Percentiles rank a stretch among this genome's conserved stretches.
Conservation (phyloP, 2,329 filamentous ascomycete species). For the Volutella citrinella region DNA sequence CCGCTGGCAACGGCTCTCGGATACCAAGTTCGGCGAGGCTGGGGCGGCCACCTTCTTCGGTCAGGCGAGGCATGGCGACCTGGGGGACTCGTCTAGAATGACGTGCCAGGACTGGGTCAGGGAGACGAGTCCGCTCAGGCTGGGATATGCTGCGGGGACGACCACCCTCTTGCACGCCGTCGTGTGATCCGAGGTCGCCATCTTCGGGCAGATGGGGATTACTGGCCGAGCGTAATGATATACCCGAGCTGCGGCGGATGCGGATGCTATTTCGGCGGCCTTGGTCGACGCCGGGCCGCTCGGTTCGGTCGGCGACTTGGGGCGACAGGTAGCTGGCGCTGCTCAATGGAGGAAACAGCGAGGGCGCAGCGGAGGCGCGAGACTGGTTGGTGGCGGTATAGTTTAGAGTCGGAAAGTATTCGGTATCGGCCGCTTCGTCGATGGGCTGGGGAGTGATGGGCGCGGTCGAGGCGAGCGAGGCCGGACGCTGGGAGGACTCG, state of each 20-base stretch:
- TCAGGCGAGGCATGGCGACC: slow-evolving; percentile 35
- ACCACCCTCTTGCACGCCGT: too few species aligned
- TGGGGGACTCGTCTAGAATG: slow-evolving; percentile 31
- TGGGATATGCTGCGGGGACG: slow-evolving; percentile 36
- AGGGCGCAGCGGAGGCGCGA: neutral
- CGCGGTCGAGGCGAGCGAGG: too few species aligned
- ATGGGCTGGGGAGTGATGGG: neutral
- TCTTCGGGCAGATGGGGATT: neutral
- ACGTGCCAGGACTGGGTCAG: slow-evolving; percentile 20
- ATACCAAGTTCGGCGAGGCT: slow-evolving; percentile 33
- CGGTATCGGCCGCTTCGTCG: neutral
- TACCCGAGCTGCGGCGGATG: neutral
- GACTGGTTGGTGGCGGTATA: neutral
- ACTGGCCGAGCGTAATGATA: neutral
- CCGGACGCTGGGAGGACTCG: too few species aligned
- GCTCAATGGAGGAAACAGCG: neutral
- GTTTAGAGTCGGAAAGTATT: neutral
- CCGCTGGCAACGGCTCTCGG: slow-evolving; percentile 14
- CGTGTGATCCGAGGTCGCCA: neutral
- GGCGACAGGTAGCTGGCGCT: too few species aligned
- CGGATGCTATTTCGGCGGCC: neutral
- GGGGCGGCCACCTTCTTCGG: slow-evolving; percentile 36
- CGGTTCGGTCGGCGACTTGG: neutral
- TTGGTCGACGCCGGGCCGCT: neutral
- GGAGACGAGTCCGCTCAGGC: slow-evolving; percentile 24